Evolutionary conservation across 2,329 filamentous ascomycete genomes (phyloP), one percentile per base, ranked within the genome.

Genomic region (Alternaria consortialis): DNA sequence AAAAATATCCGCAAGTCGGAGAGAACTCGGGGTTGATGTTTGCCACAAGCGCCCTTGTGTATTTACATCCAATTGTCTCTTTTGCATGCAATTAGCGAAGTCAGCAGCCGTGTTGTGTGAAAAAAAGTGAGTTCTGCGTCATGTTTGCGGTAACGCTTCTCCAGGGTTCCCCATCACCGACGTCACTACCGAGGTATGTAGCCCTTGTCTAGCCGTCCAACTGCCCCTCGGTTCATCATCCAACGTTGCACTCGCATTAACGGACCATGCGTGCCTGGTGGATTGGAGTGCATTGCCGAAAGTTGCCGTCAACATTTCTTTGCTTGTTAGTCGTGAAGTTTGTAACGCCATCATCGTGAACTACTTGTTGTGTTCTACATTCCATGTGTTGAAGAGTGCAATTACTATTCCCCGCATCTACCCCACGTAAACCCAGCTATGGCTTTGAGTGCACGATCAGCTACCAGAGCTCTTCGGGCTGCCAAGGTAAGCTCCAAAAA

Each of bases 381-480:
- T 36, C 8, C 25, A 17, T 54, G 62, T 63, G 57, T 54, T 65
- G 46, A 62, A 59, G 59, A 43, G 55, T 53, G 32, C 63, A 65
- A 57, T 56, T 62, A 50, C 31, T 12, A 57, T 67, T 66, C 63
- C 68, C 70, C 67, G 59, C 70, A 67, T 64, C 68, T 73, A 72
- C 70, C 73, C 72, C 74, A 69, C 71, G 66, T 57, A 60, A 63
- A 65, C 34, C 36, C 48, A 71, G 78, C 74, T 63, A 91, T 92
- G 90, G 86, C 89, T 56, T 82, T 91, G 78, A 88, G 86, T 71
- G 79, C 89, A 59, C 85, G 87, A 78, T 83, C 84, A 68, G 87
- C 88, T 56, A 83, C 87, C 43, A 84, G 86, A 80, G 89, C 88
- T 71, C 79, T 91, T 69, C 84, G 87, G 79, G 86, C 85, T 70